phyloP scores from a whole-genome alignment of 2,329 filamentous ascomycete genomes.

The Polychaeton citri region DNA sequence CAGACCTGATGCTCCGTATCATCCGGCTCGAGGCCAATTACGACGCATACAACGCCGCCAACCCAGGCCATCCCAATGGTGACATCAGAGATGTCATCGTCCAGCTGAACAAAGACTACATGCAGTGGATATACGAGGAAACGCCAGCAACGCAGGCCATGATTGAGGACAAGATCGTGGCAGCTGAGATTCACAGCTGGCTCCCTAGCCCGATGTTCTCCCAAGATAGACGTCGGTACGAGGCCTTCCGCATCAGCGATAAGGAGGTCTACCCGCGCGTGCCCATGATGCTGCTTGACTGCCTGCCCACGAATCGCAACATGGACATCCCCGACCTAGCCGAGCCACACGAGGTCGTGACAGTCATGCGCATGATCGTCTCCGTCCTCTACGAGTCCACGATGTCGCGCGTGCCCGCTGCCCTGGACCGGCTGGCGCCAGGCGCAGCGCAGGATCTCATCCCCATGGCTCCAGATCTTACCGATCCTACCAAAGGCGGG shows the following conservation, averaged over 20 bases:
- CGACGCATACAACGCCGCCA: constrained; percentile 3
- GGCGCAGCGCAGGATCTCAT: constrained; percentile 45
- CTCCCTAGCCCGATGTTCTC: constrained; percentile 24
- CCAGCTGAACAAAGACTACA: neutral
- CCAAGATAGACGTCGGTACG: constrained; percentile 59
- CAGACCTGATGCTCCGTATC: constrained; percentile 9
- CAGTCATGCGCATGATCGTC: constrained; percentile 33
- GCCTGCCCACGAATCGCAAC: constrained; percentile 41
- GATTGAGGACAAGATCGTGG: neutral
- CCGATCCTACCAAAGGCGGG: constrained; percentile 36
- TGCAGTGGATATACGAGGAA: neutral
- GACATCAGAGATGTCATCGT: neutral
- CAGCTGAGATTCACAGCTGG: neutral
- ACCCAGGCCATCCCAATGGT: constrained; percentile 1
- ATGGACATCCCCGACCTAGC: constrained; percentile 19
- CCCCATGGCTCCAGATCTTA: constrained; percentile 35
- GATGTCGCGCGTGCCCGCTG: constrained; percentile 25
- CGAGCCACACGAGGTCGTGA: constrained; percentile 9
- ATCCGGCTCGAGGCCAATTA: constrained; percentile 18
- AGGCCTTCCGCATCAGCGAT: constrained; percentile 47
- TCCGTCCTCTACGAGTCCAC: constrained; percentile 27
- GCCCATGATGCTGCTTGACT: constrained; percentile 48
- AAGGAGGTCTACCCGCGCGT: constrained; percentile 55
- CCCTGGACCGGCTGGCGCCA: constrained; percentile 43
- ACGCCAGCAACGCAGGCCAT: neutral